Evolutionary conservation across 164 flowering plant genomes (phyloP), one percentile per base, ranked within the genome.

Genomic region (Magnolia sinica): DNA sequence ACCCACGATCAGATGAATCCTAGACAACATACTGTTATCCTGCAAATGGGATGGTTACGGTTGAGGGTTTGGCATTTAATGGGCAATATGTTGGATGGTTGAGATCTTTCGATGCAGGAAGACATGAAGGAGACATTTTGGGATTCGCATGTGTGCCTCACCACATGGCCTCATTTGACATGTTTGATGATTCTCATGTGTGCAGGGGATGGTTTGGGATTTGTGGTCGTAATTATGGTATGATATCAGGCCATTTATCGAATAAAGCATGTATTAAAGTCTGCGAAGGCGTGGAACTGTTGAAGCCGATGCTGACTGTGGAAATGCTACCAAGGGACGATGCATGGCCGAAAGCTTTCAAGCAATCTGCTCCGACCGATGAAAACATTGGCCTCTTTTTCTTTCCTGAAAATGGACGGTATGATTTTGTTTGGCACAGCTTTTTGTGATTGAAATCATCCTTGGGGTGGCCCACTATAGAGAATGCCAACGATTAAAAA

Each of bases 371-470:
- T 22, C 92, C 92, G 7, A 81, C 73, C 7, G 86, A 83, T 76
- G 84, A 85, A 5, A 74, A 74, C 76, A 87, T 89, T 73, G 92
- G 80, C 78, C 88, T 91, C 51, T 91, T 82, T 82, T 83, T 91
- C 78, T 91, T 91, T 74, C 88, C 92, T 14, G 79, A 71, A 55
- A 75, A 18, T 23, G 74, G 77, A 64, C 82, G 91, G 92, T 89
- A 74, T 64, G 61, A 55, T 16, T 16, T 55, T 20, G 19, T 22
- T 27, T 37, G 45, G 45, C 45, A 37, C 45, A 37, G 45, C 0
- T 37, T 37, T 37, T 37, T 3, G 45, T 37, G 45, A 37, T 37
- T 5, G 7, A 37, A 37, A 37, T 37, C 45, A 37, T 37, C 45
- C 7, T 37, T 37, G 7, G 4, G 45, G 45, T 37, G 45, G 45